A percentile compares a stretch with the other conserved stretches of the same genome.
Conservation (phyloP, 352 stramenopile species). For the Phytophthora capsici region DNA sequence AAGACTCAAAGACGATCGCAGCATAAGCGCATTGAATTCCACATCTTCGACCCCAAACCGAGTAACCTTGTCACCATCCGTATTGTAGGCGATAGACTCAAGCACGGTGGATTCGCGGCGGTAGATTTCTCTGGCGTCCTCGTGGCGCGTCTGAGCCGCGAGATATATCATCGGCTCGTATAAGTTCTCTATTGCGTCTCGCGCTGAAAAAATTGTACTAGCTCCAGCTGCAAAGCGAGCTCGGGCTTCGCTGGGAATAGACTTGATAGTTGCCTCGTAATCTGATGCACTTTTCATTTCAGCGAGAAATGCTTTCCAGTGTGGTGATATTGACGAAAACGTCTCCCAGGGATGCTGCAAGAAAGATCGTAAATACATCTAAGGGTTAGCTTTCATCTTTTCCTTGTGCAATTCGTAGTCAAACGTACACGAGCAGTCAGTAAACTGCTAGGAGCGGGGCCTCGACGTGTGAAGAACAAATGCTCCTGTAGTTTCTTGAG, state of each 20-base stretch:
- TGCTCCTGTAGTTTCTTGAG: conserved; percentile 65
- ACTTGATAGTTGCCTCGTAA: conserved; percentile 49
- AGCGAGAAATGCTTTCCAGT: conserved; percentile 63
- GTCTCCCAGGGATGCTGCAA: conserved; percentile 86
- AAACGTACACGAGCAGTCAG: conserved; percentile 51
- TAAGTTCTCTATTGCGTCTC: conserved; percentile 55
- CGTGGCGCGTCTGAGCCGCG: conserved; percentile 30
- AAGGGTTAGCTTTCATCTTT: neutral
- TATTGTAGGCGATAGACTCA: conserved; percentile 6
- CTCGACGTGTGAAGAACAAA: conserved; percentile 46
- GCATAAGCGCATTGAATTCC: conserved; percentile 84
- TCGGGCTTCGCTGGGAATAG: conserved; percentile 58
- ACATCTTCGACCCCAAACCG: conserved; percentile 71
- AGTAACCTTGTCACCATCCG: conserved; percentile 7
- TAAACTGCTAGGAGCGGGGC: conserved; percentile 33
- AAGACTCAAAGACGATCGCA: conserved; percentile 66
- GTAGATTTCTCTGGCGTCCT: conserved; percentile 8
- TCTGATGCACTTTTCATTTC: conserved; percentile 53
- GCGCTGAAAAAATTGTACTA: conserved; percentile 31
- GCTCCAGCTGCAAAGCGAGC: conserved; percentile 58
- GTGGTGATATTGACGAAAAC: conserved; percentile 73
- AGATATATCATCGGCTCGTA: conserved; percentile 88
- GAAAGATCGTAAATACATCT: conserved; percentile 1
- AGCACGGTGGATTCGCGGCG: conserved; percentile 4
- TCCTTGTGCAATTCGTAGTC: neutral